Evolutionary conservation across 129 eudicot species (phyloP), one percentile per base, ranked within the genome.

Genomic region (Helichrysum umbraculigerum): DNA sequence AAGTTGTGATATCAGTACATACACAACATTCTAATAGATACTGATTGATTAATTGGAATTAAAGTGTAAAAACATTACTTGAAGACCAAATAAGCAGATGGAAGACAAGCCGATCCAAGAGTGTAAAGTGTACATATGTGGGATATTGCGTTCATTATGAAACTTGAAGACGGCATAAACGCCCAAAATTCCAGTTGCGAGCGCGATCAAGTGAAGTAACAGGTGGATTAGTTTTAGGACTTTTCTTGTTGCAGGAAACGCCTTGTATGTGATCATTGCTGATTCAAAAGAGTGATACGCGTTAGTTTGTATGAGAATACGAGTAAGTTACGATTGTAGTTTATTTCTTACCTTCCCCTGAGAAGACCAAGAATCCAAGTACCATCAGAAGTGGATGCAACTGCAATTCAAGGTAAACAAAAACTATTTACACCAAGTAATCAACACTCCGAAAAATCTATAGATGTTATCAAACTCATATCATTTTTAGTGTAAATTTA

Each of bases 61-160:
- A n/a, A 68, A 50, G 22, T 19, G 1, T 37, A 30, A 70, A 62
- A 69, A 69, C 12, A 30, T 74, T 86, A 87, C 98, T 84, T 89
- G 98, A 61, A 92, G 33, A 4, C 82, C 87, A 62, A 89, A 92
- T 70, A 92, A 78, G 82, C 74, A 74, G 39, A 89, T 69, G 70
- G 91, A 81, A 75, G 88, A 81, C 35, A 92, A 80, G 54, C 98
- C 98, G 56, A 92, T 51, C 98, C 98, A 92, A 12, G 98, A 89
- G 81, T 89, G 98, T 37, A 92, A 68, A 3, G 96, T 74, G 77
- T 86, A 87, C 81, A 92, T 51, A 66, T 92, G 21, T 21, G 98
- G 81, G 37, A 83, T 86, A 1, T 39, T 21, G 19, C 44, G 21
- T 79, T 84, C 96, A 12, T 86, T 17, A 37, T 83, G 96, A 70